These are phyloP conservation scores for Cutaneotrichosporon sp. DNA, from an alignment of 1,284 basidiomycete species.

Conservation along the genomic window DNA sequence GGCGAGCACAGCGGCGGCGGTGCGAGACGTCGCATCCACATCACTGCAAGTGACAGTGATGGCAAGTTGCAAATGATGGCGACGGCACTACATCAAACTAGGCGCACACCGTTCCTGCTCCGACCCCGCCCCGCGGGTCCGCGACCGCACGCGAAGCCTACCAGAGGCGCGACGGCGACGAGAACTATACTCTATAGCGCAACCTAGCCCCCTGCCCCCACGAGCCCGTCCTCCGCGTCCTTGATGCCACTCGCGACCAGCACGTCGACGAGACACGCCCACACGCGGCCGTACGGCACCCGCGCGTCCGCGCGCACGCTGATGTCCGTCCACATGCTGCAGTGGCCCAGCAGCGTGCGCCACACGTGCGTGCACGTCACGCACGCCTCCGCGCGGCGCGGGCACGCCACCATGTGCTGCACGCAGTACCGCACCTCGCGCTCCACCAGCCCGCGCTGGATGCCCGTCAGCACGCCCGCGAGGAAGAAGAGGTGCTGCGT, in stretches of 20 bases:
- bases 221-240: background rate
- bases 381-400: background rate
- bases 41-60: background rate
- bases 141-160: too few species aligned
- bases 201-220: background rate
- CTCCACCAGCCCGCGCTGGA: background rate
- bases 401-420: background rate
- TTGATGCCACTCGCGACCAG: background rate
- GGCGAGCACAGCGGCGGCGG: background rate
- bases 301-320: background rate
- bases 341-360: background rate
- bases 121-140: too few species aligned
- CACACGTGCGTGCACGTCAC: background rate
- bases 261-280: background rate
- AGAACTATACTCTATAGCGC: too few species aligned
- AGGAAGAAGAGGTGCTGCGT: background rate
- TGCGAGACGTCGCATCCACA: background rate
- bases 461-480: background rate
- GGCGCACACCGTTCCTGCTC: too few species aligned
- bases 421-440: background rate
- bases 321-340: background rate
- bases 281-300: background rate
- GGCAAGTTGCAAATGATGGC: too few species aligned
- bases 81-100: too few species aligned
- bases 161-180: too few species aligned